Percentiles rank a stretch among this genome's conserved stretches.
Conservation (phyloP, 768 basidiomycete genomes). For the Sistotremastrum niveocremeum region DNA sequence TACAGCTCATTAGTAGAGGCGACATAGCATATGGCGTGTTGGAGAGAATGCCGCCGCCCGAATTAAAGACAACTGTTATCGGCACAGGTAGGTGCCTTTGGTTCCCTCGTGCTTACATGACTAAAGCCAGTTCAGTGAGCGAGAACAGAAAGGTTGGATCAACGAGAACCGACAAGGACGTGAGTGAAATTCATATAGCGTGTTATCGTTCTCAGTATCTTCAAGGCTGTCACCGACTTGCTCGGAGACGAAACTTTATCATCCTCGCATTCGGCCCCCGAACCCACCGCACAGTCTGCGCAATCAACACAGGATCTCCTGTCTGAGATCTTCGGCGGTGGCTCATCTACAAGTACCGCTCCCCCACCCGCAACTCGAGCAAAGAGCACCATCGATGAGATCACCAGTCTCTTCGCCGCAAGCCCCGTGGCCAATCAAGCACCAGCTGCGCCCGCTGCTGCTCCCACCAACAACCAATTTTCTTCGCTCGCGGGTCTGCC, state of each 20-base stretch:
- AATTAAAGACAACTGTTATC: slow-evolving; percentile 93
- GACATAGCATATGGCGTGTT: slow-evolving; percentile 74
- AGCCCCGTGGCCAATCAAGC: slow-evolving; percentile 23
- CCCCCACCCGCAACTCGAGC: slow-evolving; percentile 33
- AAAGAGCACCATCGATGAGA: slow-evolving; percentile 68
- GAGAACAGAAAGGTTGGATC: slow-evolving; percentile 96
- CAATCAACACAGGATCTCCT: slow-evolving; percentile 77
- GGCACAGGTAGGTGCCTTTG: slow-evolving; percentile 53
- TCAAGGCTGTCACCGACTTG: slow-evolving; percentile 42
- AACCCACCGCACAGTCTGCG: slow-evolving; percentile 27
- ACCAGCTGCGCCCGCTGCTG: slow-evolving; percentile 12
- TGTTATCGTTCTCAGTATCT: slow-evolving; percentile 1
- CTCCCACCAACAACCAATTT: slow-evolving; percentile 10
- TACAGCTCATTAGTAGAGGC: slow-evolving; percentile 64
- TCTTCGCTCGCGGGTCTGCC: slow-evolving; percentile 9
- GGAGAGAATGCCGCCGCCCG: slow-evolving; percentile 98
- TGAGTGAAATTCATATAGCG: slow-evolving; percentile 16
- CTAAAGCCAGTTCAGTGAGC: slow-evolving; percentile 44
- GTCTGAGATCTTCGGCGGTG: slow-evolving; percentile 78
- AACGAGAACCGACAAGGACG: slow-evolving; percentile 63
- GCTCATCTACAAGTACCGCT: slow-evolving; percentile 21
- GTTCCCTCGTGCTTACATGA: neutral
- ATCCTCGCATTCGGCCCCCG: slow-evolving; percentile 23
- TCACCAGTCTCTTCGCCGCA: slow-evolving; percentile 75
- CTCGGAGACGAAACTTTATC: slow-evolving; percentile 59